phyloP scores from a whole-genome alignment of 768 basidiomycete genomes.

The Termitomyces sp. region DNA sequence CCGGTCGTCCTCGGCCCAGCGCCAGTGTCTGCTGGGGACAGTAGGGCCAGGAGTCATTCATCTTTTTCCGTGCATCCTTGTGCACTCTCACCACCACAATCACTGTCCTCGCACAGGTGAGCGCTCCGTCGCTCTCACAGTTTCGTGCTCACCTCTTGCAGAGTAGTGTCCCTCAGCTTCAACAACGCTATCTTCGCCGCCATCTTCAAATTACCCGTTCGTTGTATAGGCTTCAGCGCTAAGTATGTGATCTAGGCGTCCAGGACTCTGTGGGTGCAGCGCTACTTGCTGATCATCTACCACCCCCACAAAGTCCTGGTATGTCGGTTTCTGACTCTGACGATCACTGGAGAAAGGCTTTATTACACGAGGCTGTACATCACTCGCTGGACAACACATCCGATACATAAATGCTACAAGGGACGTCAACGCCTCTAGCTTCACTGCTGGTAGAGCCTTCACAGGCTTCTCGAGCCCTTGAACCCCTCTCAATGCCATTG shows the following conservation, averaged over 20 bases:
- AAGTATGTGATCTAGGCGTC: slow-evolving; percentile 70
- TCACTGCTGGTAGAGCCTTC: slow-evolving; percentile 25
- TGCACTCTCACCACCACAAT: too few relatives aligned
- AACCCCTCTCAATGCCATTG: slow-evolving; percentile 28
- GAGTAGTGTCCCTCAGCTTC: too few relatives aligned
- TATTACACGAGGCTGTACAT: slow-evolving; percentile 79
- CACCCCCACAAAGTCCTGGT: slow-evolving; percentile 63
- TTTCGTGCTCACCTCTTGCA: too few relatives aligned
- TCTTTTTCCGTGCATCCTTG: too few relatives aligned
- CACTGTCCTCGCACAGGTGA: too few relatives aligned
- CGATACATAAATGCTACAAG: slow-evolving; percentile 36
- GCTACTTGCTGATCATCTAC: slow-evolving; percentile 70
- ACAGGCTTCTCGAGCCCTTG: slow-evolving; percentile 11
- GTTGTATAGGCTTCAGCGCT: slow-evolving; percentile 73
- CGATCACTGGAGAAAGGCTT: slow-evolving; percentile 72
- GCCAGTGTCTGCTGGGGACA: too few relatives aligned
- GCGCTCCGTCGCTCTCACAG: too few relatives aligned
- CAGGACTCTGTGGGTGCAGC: slow-evolving; percentile 76
- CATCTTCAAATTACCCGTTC: slow-evolving; percentile 67
- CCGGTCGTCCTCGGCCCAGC: too few relatives aligned
- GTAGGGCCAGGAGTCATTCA: too few relatives aligned
- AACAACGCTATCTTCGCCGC: too few relatives aligned
- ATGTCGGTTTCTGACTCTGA: slow-evolving; percentile 53
- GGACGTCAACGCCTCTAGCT: slow-evolving; percentile 35
- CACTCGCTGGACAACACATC: slow-evolving; percentile 61